Evolutionary conservation across 371 early-diverging fungal genomes (phyloP), one percentile per base, ranked within the genome.

Genomic region (Saksenaea oblongispora): DNA sequence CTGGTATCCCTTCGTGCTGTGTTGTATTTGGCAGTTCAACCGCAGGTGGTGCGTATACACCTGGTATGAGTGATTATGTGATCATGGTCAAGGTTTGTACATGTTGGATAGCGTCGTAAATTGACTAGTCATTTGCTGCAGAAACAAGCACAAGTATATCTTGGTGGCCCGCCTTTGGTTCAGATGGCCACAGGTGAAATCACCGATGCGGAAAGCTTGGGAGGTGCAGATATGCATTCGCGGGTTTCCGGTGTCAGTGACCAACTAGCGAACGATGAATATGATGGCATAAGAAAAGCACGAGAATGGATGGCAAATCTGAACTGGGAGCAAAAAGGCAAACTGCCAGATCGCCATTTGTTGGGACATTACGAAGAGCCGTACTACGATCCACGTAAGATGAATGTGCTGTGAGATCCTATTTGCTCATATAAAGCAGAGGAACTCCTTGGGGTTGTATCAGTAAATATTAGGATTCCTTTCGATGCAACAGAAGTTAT

Each of bases 21-120:
- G 83, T 91, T 13, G 90, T 90, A 7, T 89, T 91, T 74, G 91
- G 91, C 36, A 89, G 84, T 41, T 85, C 90, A n/a, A 91, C 91
- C 3, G 91, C 91, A 5, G 91, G 91, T 31, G 91, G 91, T 36
- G 91, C 91, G 8, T 91, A 91, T 61, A 79, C 83, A 37, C 89
- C 90, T 34, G 89, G 87, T 51, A 87, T 91, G 89, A 86, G 87
- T 56, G 91, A 91, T 66, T 90, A 89, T 72, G 79, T 84, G 8
- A 87, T 91, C 55, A 85, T 91, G 87, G 88, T 90, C 61, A 88
- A 90, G 77, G 84, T 81, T 71, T 2, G 37, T 0, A 22, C 22
- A n/a, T 18, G 10, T 17, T 56, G 34, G 9, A 10, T 31, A 1
- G 0, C 8, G 13, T 44, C 18, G 10, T 28, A 34, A 41, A 22